Evolutionary conservation across 805 yeast species (phyloP).

Genomic region (Zygotorulaspora chibaensis): DNA sequence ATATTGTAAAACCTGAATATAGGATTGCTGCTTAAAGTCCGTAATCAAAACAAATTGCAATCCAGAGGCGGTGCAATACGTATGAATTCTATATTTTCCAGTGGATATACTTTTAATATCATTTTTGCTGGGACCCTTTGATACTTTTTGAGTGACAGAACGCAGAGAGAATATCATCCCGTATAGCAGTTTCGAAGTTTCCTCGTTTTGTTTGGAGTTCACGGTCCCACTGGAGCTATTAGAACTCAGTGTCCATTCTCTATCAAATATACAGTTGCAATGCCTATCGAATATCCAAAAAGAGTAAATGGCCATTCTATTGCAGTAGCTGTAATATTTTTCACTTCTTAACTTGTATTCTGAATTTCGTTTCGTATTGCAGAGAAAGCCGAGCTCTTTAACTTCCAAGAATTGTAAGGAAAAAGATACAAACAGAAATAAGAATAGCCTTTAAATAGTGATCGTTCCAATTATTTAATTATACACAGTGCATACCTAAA

Average conservation of each 20-base stretch:
- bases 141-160: slow-evolving; percentile 60
- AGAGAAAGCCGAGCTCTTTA: no score
- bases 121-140: slow-evolving; percentile 30
- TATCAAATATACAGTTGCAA: slow-evolving; percentile 78
- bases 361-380: neutral
- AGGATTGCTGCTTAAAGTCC: slow-evolving; percentile 43
- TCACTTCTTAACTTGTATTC: neutral
- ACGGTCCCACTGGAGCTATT: slow-evolving; percentile 36
- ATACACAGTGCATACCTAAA: slow-evolving; percentile 15
- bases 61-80: slow-evolving; percentile 73
- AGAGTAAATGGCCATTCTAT: slow-evolving; percentile 59
- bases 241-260: slow-evolving; percentile 57
- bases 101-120: slow-evolving; percentile 49
- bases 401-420: neutral
- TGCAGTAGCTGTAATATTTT: neutral
- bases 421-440: neutral
- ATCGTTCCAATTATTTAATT: slow-evolving; percentile 1
- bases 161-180: slow-evolving; percentile 80
- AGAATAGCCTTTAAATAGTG: no score
- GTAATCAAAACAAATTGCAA: slow-evolving; percentile 71
- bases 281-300: slow-evolving; percentile 91
- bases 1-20: slow-evolving; percentile 29
- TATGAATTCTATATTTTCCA: slow-evolving; percentile 73
- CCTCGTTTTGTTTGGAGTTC: slow-evolving; percentile 57
- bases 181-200: slow-evolving; percentile 74